Evolutionary conservation across 2,329 filamentous ascomycete species (phyloP).

Genomic region (Penicillium palitans): DNA sequence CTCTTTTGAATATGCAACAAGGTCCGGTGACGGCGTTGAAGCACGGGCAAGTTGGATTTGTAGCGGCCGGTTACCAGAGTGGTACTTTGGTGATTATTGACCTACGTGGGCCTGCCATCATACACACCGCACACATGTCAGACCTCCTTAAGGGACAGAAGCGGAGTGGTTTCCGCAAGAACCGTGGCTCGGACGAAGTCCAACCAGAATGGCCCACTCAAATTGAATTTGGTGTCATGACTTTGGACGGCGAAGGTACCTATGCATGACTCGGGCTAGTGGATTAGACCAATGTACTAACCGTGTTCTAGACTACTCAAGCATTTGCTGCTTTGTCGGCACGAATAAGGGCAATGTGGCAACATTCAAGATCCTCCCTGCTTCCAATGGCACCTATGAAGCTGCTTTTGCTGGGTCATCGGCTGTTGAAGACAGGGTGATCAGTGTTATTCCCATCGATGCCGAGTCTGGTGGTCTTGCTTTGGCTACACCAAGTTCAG

Average conservation of each 20-base stretch:
- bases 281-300: constrained; percentile 25
- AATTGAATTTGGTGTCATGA: constrained; percentile 92
- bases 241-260: constrained; percentile 76
- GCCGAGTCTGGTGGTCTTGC: constrained; percentile 75
- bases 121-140: constrained; percentile 70
- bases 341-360: constrained; percentile 80
- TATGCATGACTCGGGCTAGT: constrained; percentile 16
- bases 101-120: constrained; percentile 79
- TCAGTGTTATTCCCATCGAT: constrained; percentile 77
- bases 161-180: constrained; percentile 66
- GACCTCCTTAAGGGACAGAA: constrained; percentile 79
- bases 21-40: constrained; percentile 77
- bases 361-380: constrained; percentile 87
- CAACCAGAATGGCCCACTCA: constrained; percentile 72
- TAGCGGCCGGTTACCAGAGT: constrained; percentile 80
- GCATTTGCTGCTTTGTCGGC: constrained; percentile 87
- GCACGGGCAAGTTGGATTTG: constrained; percentile 90
- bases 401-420: constrained; percentile 70
- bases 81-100: constrained; percentile 82
- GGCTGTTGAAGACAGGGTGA: constrained; percentile 66
- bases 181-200: constrained; percentile 50
- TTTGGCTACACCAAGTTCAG: constrained; percentile 69
- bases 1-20: constrained; percentile 78
- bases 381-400: constrained; percentile 66
- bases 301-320: constrained; percentile 69